These are phyloP conservation scores for Diaporthe eres DNA, from an alignment of 2,329 filamentous ascomycete species.

Conservation along the genomic window DNA sequence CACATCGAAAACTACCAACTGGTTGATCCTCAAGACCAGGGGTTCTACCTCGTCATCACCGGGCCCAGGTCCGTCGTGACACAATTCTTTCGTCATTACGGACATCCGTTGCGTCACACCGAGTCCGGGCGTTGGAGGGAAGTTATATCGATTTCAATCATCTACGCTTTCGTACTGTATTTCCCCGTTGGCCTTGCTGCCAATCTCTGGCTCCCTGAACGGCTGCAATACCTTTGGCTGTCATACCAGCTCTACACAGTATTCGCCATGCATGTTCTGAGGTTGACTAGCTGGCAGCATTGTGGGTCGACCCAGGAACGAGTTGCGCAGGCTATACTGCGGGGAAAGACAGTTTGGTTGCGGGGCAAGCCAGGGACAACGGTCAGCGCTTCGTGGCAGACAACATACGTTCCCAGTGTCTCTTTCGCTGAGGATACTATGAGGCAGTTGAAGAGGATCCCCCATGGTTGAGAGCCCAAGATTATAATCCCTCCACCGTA, in stretches of 20 bases:
- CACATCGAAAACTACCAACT: neutral
- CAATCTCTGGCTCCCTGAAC: neutral
- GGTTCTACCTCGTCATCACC: slow-evolving; percentile 1
- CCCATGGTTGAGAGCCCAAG: no score
- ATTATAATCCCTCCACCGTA: no score
- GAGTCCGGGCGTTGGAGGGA: neutral
- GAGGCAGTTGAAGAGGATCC: neutral
- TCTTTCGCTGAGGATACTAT: neutral
- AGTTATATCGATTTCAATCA: neutral
- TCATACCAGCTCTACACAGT: slow-evolving; percentile 5
- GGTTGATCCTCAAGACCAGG: neutral
- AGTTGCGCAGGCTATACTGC: neutral
- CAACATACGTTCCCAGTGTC: neutral
- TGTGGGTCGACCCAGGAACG: neutral
- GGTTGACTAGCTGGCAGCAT: neutral
- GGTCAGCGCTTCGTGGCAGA: neutral
- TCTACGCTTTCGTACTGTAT: slow-evolving; percentile 2
- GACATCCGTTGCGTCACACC: neutral
- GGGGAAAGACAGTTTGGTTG: neutral
- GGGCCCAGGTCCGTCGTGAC: slow-evolving; percentile 4
- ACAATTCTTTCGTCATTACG: slow-evolving; percentile 6
- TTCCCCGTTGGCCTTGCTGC: neutral
- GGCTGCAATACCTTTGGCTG: neutral
- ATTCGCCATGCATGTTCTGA: neutral
- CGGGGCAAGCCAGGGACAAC: neutral